Percentiles rank a stretch among this genome's conserved stretches.
phyloP scores from a whole-genome alignment of 352 stramenopile genomes.

The Peronospora tabacina region DNA sequence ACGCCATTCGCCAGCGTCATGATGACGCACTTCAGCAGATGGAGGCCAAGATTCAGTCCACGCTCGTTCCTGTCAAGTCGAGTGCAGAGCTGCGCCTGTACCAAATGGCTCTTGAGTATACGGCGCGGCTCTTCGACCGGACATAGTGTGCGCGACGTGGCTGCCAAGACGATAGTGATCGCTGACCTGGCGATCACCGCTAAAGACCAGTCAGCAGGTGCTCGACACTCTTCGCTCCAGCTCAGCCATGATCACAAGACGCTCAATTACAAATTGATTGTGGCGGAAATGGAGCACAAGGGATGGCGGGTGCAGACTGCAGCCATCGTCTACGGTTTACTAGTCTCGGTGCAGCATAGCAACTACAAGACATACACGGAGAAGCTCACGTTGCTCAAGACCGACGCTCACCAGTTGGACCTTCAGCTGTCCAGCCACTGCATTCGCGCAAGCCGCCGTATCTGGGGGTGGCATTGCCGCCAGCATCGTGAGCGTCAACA shows the following conservation, averaged over 20 bases:
- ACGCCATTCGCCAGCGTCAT: not conserved
- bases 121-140: not conserved
- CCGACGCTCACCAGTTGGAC: not conserved
- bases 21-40: no score
- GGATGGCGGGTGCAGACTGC: not conserved
- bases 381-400: not conserved
- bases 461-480: not conserved
- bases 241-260: not conserved
- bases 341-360: conserved; percentile 1
- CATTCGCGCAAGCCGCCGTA: not conserved
- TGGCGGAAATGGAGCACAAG: not conserved
- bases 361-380: not conserved
- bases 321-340: not conserved
- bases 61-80: not conserved
- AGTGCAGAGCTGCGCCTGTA: not conserved
- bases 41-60: not conserved
- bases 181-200: conserved; percentile 1
- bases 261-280: not conserved
- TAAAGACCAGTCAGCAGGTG: not conserved
- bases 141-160: not conserved
- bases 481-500: not conserved
- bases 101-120: not conserved
- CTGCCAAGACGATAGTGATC: not conserved
- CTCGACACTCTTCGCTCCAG: not conserved
- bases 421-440: not conserved